Evolutionary conservation across 208 protist genomes (phyloP).

Genomic region (Leishmania aethiopica): DNA sequence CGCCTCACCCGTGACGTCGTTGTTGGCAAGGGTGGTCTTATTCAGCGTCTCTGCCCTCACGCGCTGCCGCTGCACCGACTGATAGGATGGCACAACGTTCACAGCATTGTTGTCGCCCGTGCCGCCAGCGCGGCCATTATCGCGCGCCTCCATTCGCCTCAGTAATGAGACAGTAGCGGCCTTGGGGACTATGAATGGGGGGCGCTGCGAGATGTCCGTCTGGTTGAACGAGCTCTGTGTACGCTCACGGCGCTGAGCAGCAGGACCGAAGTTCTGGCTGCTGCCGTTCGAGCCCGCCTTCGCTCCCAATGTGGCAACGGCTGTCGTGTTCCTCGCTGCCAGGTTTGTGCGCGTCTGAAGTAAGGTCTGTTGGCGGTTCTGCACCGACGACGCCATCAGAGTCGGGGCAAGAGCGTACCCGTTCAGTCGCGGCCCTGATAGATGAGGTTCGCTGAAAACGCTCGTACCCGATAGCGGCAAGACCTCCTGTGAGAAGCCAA

Average conservation of each 20-base stretch:
- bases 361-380: constrained; percentile 4
- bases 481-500: not conserved
- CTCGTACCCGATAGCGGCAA: not conserved
- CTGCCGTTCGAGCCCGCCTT: not conserved
- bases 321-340: not conserved
- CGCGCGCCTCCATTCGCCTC: not conserved
- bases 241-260: not conserved
- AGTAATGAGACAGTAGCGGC: not conserved
- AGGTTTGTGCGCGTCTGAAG: constrained; percentile 4
- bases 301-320: not conserved
- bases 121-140: not conserved
- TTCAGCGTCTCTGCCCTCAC: not conserved
- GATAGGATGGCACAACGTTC: constrained; percentile 13
- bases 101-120: constrained; percentile 6
- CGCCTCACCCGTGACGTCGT: constrained; percentile 1
- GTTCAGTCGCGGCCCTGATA: not conserved
- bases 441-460: not conserved
- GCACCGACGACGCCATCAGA: constrained; percentile 15
- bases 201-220: not conserved
- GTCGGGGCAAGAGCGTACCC: not conserved
- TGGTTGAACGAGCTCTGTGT: not conserved
- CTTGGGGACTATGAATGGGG: not conserved
- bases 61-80: constrained; percentile 12
- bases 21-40: not conserved
- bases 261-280: not conserved